phyloP scores from a whole-genome alignment of 176 grass and related monocot genomes.

The Paspalum notatum region DNA sequence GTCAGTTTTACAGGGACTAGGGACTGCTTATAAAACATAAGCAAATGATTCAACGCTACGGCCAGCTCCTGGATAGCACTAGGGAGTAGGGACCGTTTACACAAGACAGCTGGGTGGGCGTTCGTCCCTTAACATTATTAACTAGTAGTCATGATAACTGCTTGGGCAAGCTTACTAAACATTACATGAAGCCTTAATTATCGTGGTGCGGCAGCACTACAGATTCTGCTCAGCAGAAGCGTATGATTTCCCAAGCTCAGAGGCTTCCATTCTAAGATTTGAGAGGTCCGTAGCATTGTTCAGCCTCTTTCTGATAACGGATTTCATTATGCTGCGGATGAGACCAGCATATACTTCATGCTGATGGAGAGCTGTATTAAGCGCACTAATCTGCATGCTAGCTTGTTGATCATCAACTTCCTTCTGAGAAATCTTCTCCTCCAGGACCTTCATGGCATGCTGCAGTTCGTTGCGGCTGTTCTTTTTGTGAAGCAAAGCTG shows the following conservation, averaged over 20 bases:
- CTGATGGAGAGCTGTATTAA: conserved; percentile 1
- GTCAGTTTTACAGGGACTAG: no score
- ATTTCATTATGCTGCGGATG: conserved; percentile 5
- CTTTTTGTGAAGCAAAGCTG: conserved; percentile 32
- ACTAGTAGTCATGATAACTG: no score
- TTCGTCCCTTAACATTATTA: no score
- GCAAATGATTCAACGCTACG: no score
- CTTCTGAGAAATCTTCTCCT: conserved; percentile 17
- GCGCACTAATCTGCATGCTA: neutral
- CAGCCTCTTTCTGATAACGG: neutral
- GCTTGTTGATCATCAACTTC: conserved; percentile 7
- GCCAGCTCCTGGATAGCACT: no score
- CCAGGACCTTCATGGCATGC: neutral
- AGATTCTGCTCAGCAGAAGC: neutral
- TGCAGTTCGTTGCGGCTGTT: neutral
- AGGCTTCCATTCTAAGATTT: conserved; percentile 22
- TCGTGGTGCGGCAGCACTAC: neutral
- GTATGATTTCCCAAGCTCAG: conserved; percentile 1
- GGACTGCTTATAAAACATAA: no score
- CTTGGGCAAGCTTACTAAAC: no score
- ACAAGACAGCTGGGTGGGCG: no score
- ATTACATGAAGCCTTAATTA: no score
- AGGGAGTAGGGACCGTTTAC: no score
- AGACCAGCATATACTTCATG: neutral
- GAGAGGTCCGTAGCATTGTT: conserved; percentile 5